Conservation (phyloP, 345 rosid species). For the Murraya koenigii region DNA sequence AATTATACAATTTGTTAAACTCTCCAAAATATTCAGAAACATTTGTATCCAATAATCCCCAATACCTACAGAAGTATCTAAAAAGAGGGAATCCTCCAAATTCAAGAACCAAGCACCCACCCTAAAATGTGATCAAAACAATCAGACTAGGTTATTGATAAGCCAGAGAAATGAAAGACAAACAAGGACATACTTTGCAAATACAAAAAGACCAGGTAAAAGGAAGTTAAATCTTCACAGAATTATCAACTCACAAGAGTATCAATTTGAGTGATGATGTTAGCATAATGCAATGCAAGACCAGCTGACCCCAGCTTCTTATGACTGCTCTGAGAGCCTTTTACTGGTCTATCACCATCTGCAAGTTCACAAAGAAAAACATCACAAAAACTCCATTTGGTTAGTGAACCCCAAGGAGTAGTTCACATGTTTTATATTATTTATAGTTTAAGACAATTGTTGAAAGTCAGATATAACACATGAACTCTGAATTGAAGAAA, state of each 20-base stretch:
- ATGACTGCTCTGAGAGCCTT: constrained; percentile 37
- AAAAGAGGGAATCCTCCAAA: not conserved
- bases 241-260: constrained; percentile 68
- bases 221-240: constrained; percentile 3
- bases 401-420: not conserved
- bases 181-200: not conserved
- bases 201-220: not conserved
- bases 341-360: constrained; percentile 57
- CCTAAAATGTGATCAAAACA: not conserved
- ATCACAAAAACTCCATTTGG: not conserved
- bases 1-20: not conserved
- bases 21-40: not conserved
- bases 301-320: constrained; percentile 87
- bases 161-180: not conserved
- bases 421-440: not conserved
- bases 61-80: not conserved
- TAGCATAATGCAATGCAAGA: constrained; percentile 97
- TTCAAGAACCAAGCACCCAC: not conserved
- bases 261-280: constrained; percentile 88
- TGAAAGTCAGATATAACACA: not conserved
- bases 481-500: not conserved
- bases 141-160: not conserved
- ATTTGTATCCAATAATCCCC: not conserved
- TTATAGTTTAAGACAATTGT: not conserved
- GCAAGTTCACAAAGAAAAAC: constrained; percentile 32